phyloP scores from a whole-genome alignment of 371 early-diverging fungal genomes.

The Rhizopus microsporus region DNA sequence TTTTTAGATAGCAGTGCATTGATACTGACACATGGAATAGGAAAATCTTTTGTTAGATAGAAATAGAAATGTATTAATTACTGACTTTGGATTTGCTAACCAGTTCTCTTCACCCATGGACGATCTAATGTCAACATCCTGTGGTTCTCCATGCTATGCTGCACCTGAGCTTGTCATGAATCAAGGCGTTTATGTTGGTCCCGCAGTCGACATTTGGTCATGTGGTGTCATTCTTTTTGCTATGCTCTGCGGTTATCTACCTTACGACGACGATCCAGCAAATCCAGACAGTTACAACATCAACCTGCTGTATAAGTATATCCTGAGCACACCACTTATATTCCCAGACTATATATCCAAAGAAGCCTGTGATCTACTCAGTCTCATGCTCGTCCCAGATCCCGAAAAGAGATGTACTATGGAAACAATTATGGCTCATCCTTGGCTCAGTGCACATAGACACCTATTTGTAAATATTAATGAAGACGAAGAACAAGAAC shows the following conservation, averaged over 20 bases:
- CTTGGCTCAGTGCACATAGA: constrained; percentile 57
- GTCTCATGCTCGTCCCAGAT: constrained; percentile 91
- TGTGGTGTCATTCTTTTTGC: constrained; percentile 96
- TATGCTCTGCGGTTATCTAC: constrained; percentile 97
- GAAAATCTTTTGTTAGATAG: constrained; percentile 93
- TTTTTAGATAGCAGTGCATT: neutral
- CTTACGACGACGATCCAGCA: constrained; percentile 98
- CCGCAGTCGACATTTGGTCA: constrained; percentile 97
- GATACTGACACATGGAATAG: constrained; percentile 38
- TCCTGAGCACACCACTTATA: constrained; percentile 84
- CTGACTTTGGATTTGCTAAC: constrained; percentile 99
- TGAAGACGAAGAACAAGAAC: constrained; percentile 11
- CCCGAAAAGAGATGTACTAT: constrained; percentile 86
- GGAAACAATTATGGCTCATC: constrained; percentile 83
- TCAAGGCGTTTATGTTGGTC: constrained; percentile 97
- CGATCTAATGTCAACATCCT: constrained; percentile 89
- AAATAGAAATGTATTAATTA: constrained; percentile 90
- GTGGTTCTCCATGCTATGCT: constrained; percentile 98
- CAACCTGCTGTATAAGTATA: constrained; percentile 94
- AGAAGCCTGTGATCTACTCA: constrained; percentile 81
- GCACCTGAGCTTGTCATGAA: constrained; percentile 97
- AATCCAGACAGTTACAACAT: constrained; percentile 97
- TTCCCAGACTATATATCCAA: constrained; percentile 89
- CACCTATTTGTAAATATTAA: constrained; percentile 36
- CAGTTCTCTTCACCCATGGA: constrained; percentile 72